Percentiles rank a stretch among this genome's conserved stretches.
Evolutionary conservation across 2,329 filamentous ascomycete genomes (phyloP).

Genomic region (Fusarium udum): DNA sequence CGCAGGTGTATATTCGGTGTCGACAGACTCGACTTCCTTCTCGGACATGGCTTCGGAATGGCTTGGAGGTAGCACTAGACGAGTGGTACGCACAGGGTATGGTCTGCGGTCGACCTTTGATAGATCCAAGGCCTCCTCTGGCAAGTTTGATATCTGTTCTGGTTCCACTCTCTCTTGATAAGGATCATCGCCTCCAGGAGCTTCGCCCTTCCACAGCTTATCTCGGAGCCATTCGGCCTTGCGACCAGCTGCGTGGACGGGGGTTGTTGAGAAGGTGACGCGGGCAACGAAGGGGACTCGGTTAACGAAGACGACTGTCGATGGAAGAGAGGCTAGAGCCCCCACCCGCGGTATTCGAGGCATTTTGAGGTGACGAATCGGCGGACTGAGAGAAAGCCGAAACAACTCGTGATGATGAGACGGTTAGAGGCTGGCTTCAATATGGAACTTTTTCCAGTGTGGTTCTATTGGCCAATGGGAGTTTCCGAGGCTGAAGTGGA

Average conservation of each 20-base stretch:
- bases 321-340: slow-evolving; percentile 47
- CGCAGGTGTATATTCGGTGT: slow-evolving; percentile 59
- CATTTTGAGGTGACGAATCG: slow-evolving; percentile 46
- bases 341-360: slow-evolving; percentile 54
- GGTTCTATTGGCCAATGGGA: slow-evolving; percentile 40
- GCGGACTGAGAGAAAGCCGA: slow-evolving; percentile 6
- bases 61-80: slow-evolving; percentile 47
- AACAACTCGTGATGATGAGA: slow-evolving; percentile 25
- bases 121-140: slow-evolving; percentile 44
- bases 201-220: slow-evolving; percentile 54
- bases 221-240: slow-evolving; percentile 52
- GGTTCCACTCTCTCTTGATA: slow-evolving; percentile 49
- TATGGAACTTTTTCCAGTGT: slow-evolving; percentile 44
- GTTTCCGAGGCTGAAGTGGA: slow-evolving; percentile 35
- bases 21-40: slow-evolving; percentile 43
- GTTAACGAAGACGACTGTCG: slow-evolving; percentile 38
- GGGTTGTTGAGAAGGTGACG: slow-evolving; percentile 48
- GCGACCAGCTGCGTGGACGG: slow-evolving; percentile 40
- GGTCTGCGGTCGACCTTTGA: slow-evolving; percentile 39
- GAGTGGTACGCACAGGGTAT: slow-evolving; percentile 41
- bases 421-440: slow-evolving; percentile 16
- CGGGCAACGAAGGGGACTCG: slow-evolving; percentile 43
- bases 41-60: slow-evolving; percentile 48
- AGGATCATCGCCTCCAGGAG: slow-evolving; percentile 51
- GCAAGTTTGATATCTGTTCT: slow-evolving; percentile 44